Percentiles rank a stretch among this genome's conserved stretches.
Conservation (phyloP, 805 yeast genomes). For the Metschnikowia anglica region DNA sequence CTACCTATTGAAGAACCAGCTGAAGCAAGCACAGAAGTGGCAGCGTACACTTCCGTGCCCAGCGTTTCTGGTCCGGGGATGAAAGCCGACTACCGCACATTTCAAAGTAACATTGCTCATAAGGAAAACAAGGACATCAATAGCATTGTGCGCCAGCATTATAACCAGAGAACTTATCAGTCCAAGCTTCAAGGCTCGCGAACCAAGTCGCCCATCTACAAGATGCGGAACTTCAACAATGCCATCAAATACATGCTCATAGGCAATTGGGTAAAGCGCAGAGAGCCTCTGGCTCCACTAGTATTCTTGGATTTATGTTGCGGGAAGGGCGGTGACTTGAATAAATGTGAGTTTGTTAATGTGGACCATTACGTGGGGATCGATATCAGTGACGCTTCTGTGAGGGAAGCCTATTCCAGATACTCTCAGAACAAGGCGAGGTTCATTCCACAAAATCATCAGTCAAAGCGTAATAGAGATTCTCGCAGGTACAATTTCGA, state of each 20-base stretch:
- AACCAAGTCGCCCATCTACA: conserved; percentile 77
- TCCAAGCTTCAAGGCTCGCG: conserved; percentile 61
- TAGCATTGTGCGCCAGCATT: conserved; percentile 74
- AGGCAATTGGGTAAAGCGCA: conserved; percentile 55
- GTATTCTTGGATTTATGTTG: conserved; percentile 84
- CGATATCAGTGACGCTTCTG: conserved; percentile 87
- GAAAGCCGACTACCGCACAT: conserved; percentile 32
- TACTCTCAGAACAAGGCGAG: conserved; percentile 53
- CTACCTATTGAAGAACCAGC: conserved; percentile 8
- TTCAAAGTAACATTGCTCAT: conserved; percentile 38
- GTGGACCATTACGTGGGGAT: conserved; percentile 82
- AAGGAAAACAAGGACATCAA: conserved; percentile 48
- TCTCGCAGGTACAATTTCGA: conserved; percentile 60
- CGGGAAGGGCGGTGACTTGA: conserved; percentile 97
- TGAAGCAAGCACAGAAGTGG: conserved; percentile 12
- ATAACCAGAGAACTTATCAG: conserved; percentile 77
- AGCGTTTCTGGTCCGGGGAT: conserved; percentile 19
- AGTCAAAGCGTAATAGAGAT: conserved; percentile 27
- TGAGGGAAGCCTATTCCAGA: conserved; percentile 78
- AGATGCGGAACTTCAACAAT: conserved; percentile 85
- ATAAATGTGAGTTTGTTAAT: conserved; percentile 78
- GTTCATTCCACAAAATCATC: conserved; percentile 31
- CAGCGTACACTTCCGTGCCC: conserved; percentile 22
- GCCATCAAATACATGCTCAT: conserved; percentile 85
- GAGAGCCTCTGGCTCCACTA: conserved; percentile 27